Conservation (phyloP, 2,329 filamentous ascomycete species). For the Monilinia laxa region DNA sequence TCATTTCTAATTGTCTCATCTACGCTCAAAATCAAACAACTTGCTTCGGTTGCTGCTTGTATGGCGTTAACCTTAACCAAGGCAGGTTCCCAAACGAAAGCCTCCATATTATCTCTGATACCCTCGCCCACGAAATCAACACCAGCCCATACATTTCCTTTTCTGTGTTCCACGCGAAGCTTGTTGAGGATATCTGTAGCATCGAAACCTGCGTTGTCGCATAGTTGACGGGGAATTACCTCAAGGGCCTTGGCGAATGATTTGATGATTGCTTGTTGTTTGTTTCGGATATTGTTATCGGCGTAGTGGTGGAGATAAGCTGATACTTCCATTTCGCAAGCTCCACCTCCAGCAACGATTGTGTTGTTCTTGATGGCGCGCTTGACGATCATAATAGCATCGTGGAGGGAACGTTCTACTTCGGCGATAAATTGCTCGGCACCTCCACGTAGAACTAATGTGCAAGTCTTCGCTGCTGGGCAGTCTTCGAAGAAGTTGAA, state of each 20-base stretch:
- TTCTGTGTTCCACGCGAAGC: conserved; percentile 92
- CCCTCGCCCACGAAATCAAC: conserved; percentile 94
- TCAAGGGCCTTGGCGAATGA: conserved; percentile 96
- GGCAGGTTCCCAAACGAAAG: conserved; percentile 96
- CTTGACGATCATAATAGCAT: conserved; percentile 99
- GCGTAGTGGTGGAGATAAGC: conserved; percentile 90
- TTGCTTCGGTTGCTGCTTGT: conserved; percentile 91
- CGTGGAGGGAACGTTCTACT: conserved; percentile 94
- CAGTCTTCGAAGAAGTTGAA: conserved; percentile 99
- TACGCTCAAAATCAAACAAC: conserved; percentile 91
- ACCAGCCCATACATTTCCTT: conserved; percentile 89
- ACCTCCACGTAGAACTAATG: conserved; percentile 87
- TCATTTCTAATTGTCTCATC: conserved; percentile 99
- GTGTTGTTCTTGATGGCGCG: conserved; percentile 91
- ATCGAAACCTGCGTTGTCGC: conserved; percentile 98
- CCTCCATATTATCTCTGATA: conserved; percentile 89
- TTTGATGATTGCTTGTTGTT: conserved; percentile 97
- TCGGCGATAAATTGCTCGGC: conserved; percentile 99
- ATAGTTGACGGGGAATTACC: conserved; percentile 93
- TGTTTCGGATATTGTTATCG: conserved; percentile 87
- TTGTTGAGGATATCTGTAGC: conserved; percentile 97
- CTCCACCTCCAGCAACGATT: conserved; percentile 94
- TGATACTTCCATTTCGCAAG: conserved; percentile 94
- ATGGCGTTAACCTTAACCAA: conserved; percentile 97
- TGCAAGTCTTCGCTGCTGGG: conserved; percentile 94